Evolutionary conservation across 495 filamentous ascomycete genomes (phyloP).

Genomic region (Penicillium paradoxum): DNA sequence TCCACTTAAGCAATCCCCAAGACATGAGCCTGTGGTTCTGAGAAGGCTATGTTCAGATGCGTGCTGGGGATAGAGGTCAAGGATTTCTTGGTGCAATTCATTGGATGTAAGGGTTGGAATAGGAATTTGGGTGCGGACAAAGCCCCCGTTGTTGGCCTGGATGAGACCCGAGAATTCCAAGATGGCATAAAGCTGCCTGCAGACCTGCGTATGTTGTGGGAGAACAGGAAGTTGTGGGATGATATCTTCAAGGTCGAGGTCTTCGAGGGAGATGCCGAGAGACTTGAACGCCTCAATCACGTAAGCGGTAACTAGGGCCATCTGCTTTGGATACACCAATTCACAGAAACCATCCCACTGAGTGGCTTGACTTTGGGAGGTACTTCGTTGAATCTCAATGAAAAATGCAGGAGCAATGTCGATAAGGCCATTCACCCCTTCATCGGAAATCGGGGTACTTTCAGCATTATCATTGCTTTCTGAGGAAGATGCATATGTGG

Average conservation of each 20-base stretch:
- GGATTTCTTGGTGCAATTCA: not conserved
- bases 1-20: constrained; percentile 17
- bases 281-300: constrained; percentile 34
- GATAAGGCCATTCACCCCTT: not conserved
- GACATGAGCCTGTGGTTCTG: constrained; percentile 9
- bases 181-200: not conserved
- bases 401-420: constrained; percentile 14
- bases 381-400: not conserved
- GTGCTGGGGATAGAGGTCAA: constrained; percentile 17
- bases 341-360: constrained; percentile 21
- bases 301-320: constrained; percentile 36
- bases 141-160: not conserved
- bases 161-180: not conserved
- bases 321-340: constrained; percentile 29
- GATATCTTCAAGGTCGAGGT: not conserved
- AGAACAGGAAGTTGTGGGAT: not conserved
- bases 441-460: not conserved
- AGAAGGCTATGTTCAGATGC: constrained; percentile 19
- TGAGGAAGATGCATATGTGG: not conserved
- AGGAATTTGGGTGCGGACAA: not conserved
- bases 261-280: constrained; percentile 26
- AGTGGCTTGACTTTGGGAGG: not conserved
- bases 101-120: not conserved
- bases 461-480: not conserved
- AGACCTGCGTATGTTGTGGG: not conserved